Conservation (phyloP, 164 flowering plant species). For the Vitis cinerea region DNA sequence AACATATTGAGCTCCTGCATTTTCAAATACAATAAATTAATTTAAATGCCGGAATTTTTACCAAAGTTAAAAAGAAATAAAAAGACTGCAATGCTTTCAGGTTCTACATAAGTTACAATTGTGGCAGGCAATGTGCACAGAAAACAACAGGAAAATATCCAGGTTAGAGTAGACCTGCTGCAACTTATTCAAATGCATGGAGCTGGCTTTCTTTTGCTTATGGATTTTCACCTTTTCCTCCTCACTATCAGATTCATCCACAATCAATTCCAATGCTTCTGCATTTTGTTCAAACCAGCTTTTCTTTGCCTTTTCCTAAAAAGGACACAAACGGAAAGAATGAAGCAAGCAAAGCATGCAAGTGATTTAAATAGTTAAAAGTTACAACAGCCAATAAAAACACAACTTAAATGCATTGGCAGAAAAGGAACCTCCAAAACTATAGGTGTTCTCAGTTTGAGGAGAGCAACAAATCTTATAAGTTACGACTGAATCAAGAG, state of each 20-base stretch:
- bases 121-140: not conserved
- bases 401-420: too few relatives aligned
- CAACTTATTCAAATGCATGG: constrained; percentile 53
- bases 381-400: too few relatives aligned
- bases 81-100: not conserved
- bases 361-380: too few relatives aligned
- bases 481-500: too few relatives aligned
- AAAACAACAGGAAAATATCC: not conserved
- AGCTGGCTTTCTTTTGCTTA: constrained; percentile 58
- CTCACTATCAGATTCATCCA: constrained; percentile 81
- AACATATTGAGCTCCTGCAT: constrained; percentile 71
- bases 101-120: not conserved
- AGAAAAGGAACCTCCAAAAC: too few relatives aligned
- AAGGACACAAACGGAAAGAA: constrained; percentile 4
- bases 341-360: not conserved
- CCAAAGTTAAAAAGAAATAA: not conserved
- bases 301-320: constrained; percentile 73
- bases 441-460: too few relatives aligned
- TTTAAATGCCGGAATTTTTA: not conserved
- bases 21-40: constrained; percentile 2
- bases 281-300: constrained; percentile 87
- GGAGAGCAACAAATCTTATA: too few relatives aligned
- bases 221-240: constrained; percentile 68
- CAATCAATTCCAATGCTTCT: constrained; percentile 60
- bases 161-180: constrained; percentile 54